Evolutionary conservation across 1,284 basidiomycete species (phyloP).

Genomic region (Cryptococcus jaspeensis): DNA sequence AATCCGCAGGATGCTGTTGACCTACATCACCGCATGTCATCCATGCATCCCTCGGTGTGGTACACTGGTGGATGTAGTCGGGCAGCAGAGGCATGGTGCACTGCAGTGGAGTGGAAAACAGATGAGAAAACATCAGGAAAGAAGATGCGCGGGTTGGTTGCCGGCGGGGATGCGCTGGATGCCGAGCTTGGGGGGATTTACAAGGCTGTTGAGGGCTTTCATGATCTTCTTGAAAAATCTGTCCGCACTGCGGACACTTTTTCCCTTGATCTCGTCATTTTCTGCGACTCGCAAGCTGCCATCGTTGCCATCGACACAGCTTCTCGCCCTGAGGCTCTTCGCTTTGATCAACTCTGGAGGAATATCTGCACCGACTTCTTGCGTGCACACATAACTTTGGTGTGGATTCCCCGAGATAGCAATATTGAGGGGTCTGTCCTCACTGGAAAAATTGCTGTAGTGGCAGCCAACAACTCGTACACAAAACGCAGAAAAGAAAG

Average conservation of each 20-base stretch:
- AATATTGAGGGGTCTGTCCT: slow-evolving; percentile 45
- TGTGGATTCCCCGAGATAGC: slow-evolving; percentile 44
- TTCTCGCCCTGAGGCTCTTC: slow-evolving; percentile 39
- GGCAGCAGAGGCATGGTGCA: slow-evolving; percentile 49
- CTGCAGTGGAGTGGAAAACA: slow-evolving; percentile 48
- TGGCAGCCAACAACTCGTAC: slow-evolving; percentile 46
- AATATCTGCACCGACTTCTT: slow-evolving; percentile 43
- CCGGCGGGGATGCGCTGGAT: slow-evolving; percentile 42
- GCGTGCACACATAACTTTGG: slow-evolving; percentile 42
- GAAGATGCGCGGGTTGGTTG: slow-evolving; percentile 43
- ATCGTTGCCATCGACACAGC: slow-evolving; percentile 48
- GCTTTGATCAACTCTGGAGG: slow-evolving; percentile 43
- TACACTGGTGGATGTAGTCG: slow-evolving; percentile 48
- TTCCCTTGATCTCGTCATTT: slow-evolving; percentile 46
- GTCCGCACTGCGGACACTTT: slow-evolving; percentile 38
- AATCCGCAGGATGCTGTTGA: slow-evolving; percentile 42
- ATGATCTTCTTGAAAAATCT: slow-evolving; percentile 36
- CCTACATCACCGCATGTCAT: slow-evolving; percentile 41
- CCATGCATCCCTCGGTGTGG: slow-evolving; percentile 35
- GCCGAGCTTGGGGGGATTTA: slow-evolving; percentile 46
- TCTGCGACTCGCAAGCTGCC: slow-evolving; percentile 48
- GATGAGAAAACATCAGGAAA: slow-evolving; percentile 36
- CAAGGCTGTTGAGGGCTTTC: slow-evolving; percentile 49
- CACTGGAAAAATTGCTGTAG: slow-evolving; percentile 47
- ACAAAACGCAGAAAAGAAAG: slow-evolving; percentile 42